Percentiles rank a stretch among this genome's conserved stretches.
Conservation (phyloP, 495 filamentous ascomycete genomes). For the Aspergillus kassunensis region DNA sequence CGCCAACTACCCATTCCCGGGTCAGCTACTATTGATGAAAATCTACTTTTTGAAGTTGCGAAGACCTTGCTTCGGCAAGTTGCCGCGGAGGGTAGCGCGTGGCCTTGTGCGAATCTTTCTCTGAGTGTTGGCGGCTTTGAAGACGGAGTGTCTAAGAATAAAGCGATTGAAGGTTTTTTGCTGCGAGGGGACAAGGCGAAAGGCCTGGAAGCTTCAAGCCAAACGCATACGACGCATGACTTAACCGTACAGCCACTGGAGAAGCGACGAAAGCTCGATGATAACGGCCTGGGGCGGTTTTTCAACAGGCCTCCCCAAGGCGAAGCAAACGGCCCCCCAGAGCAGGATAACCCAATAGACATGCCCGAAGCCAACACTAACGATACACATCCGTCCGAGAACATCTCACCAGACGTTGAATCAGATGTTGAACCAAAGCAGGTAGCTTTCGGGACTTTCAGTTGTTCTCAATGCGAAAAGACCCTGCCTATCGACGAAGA, state of each 20-base stretch:
- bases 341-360: background rate
- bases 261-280: slow-evolving; percentile 36
- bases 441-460: slow-evolving; percentile 30
- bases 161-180: slow-evolving; percentile 80
- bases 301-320: slow-evolving; percentile 24
- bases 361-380: background rate
- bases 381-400: slow-evolving; percentile 8
- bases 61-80: slow-evolving; percentile 74
- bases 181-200: slow-evolving; percentile 74
- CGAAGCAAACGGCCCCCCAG: slow-evolving; percentile 2
- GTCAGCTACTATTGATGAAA: slow-evolving; percentile 68
- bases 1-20: slow-evolving; percentile 71
- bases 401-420: slow-evolving; percentile 30
- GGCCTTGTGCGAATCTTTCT: slow-evolving; percentile 84
- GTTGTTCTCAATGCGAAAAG: slow-evolving; percentile 64
- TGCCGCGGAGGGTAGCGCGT: slow-evolving; percentile 68
- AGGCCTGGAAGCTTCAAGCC: slow-evolving; percentile 27
- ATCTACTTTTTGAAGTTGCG: slow-evolving; percentile 70
- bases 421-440: slow-evolving; percentile 19
- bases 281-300: slow-evolving; percentile 31
- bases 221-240: slow-evolving; percentile 13
- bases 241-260: slow-evolving; percentile 10
- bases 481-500: slow-evolving; percentile 51
- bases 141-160: slow-evolving; percentile 77
- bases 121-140: slow-evolving; percentile 87